These are phyloP conservation scores for Sugiyamaella xylanicola DNA, from an alignment of 1,139 yeast genomes.

Conservation along the genomic window DNA sequence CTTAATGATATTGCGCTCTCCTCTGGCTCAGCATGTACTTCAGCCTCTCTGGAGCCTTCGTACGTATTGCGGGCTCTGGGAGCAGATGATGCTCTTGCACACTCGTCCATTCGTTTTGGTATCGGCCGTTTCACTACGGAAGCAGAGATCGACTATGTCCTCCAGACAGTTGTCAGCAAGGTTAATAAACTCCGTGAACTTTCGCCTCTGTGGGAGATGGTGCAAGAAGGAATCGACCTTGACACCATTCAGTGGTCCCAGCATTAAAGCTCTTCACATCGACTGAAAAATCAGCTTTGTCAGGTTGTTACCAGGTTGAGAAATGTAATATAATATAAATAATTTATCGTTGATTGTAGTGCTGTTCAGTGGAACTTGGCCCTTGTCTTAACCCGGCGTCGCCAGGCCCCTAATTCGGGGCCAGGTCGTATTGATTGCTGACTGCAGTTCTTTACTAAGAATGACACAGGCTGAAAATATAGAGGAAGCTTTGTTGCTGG, in stretches of 20 bases:
- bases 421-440: too few species aligned
- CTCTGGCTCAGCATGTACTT: constrained; percentile 98
- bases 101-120: constrained; percentile 95
- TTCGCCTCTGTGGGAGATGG: constrained; percentile 99
- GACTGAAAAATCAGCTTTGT: too few species aligned
- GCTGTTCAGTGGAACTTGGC: too few species aligned
- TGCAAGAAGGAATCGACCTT: constrained; percentile 95
- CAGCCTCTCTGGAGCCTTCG: constrained; percentile 96
- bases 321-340: not conserved
- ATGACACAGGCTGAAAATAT: too few species aligned
- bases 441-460: too few species aligned
- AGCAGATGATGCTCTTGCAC: constrained; percentile 97
- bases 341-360: not conserved
- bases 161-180: constrained; percentile 82
- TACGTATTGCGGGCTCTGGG: constrained; percentile 96
- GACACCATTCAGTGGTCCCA: constrained; percentile 97
- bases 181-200: constrained; percentile 89
- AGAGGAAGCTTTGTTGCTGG: too few species aligned
- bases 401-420: too few species aligned
- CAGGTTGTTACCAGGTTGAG: not conserved
- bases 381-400: too few species aligned
- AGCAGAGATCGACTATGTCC: constrained; percentile 90
- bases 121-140: constrained; percentile 97
- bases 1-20: constrained; percentile 93
- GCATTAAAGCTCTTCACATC: too few species aligned